Evolutionary conservation across 768 basidiomycete genomes (phyloP), one percentile per base, ranked within the genome.

Genomic region (Suillus brevipes): DNA sequence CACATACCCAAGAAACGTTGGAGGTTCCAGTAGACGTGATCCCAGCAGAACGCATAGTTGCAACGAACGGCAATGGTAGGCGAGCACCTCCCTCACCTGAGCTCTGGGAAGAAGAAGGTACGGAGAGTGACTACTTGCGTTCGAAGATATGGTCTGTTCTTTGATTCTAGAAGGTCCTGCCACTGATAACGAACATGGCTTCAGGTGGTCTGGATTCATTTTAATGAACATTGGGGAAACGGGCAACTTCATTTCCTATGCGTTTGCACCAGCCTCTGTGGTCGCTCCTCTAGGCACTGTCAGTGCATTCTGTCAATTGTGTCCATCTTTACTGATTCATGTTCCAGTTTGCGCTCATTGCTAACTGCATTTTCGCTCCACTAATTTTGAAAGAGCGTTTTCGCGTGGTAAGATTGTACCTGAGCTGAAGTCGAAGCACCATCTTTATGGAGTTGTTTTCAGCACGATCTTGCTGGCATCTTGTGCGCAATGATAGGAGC

Each of bases 211-310:
- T 13, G 97, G 97, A 1, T 91, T 98, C 70, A 66, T 87, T 16
- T 82, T 97, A 58, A 95, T 98, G 89, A 94, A 95, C 68, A 65
- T 97, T 25, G 97, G 97, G 16, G 97, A 99, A 79, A 79, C 85
- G 25, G 87, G 95, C 7, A 98, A 98, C 73, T 98, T 97, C 71
- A 89, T 89, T 56, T 92, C 92, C 0, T 96, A 96, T 66, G 94
- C 89, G 0, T 96, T 85, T 77, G 94, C 94, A 25, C 94, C 94
- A 10, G 94, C 94, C 6, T 94, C 92, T n/a, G 80, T 96, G 6
- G 95, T 98, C 14, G 95, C 97, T 0, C 97, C 97, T 36, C 82
- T 99, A 13, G 97, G 97, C n/a, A 95, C 94, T 53, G 95, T 97
- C 70, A 78, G 88, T 78, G 50, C 25, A 12, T 61, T 38, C n/a